Evolutionary conservation across 192 early-diverging fungal genomes (phyloP), one percentile per base, ranked within the genome.

Genomic region (Backusella psychrophila): DNA sequence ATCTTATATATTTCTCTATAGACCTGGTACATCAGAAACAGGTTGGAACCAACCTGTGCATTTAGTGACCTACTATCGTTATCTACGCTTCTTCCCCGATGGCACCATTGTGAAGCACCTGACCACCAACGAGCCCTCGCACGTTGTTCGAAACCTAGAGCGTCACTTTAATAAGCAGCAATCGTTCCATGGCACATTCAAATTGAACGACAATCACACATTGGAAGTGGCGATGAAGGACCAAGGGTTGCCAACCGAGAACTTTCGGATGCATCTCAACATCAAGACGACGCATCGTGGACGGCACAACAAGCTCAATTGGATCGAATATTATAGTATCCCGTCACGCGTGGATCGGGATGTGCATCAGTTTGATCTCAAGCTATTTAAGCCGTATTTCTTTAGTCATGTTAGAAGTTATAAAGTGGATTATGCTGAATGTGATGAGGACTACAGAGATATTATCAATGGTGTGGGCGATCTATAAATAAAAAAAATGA

Each of bases 61-160:
- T 53, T 7, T 86, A 19, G 81, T 86, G 12, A 85, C 82, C 3
- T 86, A 86, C 77, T 82, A 83, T 52, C 71, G 85, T n/a, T 85
- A 81, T 46, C 23, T 86, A 23, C 66, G 85, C 8, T 86, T 86
- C 46, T 86, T 85, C 42, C 73, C 81, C 4, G 69, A 86, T 72
- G 84, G 85, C 26, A 73, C 76, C 6, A 75, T 85, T 15, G 14
- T 83, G 15, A 73, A 77, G 63, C 80, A 83, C 52, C 21, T 81
- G 26, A 74, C 76, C 0, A 81, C 82, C 3, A 73, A 75, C 15
- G 82, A 85, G 66, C 84, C 84, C 0, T 42, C 21, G 2, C 41
- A 68, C 17, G 77, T 85, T 9, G 84, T 85, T 2, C 75, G 73
- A 39, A 15, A 19, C 6, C 73, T 85, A 2, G 56, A 35, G 23